Conservation (phyloP, 352 stramenopile genomes). For the Elongisporangium anandrum region DNA sequence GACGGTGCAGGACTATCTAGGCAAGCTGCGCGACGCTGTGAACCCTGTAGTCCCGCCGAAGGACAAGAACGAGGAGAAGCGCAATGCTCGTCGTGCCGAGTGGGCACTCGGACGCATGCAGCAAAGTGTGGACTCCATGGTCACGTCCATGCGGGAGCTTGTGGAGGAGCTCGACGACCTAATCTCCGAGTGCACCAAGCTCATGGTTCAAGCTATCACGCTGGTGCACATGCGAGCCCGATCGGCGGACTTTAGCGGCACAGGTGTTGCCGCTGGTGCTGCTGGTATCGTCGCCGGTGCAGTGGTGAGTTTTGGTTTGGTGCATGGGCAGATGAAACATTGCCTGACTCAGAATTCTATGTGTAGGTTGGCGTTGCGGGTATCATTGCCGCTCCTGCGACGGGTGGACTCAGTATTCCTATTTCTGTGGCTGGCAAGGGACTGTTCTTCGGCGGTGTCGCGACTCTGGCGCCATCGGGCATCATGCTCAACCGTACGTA, state of each 20-base stretch:
- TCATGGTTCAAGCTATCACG: conserved; percentile 86
- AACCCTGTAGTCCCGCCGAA: conserved; percentile 44
- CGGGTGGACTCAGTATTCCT: conserved; percentile 73
- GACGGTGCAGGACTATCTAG: conserved; percentile 76
- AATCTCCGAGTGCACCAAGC: conserved; percentile 72
- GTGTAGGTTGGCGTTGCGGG: conserved; percentile 60
- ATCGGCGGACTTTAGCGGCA: conserved; percentile 83
- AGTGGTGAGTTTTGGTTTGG: conserved; percentile 30
- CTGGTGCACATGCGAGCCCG: conserved; percentile 74
- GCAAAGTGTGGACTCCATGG: conserved; percentile 60
- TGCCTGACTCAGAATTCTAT: neutral
- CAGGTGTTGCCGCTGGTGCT: conserved; percentile 72
- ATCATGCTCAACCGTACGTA: conserved; percentile 84
- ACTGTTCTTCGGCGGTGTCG: conserved; percentile 76
- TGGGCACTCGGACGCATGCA: conserved; percentile 75
- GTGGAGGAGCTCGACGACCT: conserved; percentile 80
- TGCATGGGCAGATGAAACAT: too few relatives aligned
- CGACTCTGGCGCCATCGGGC: conserved; percentile 73
- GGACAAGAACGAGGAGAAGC: conserved; percentile 69
- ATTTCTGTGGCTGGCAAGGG: conserved; percentile 83
- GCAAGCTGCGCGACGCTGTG: conserved; percentile 65
- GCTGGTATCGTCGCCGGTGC: conserved; percentile 78
- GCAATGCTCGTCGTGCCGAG: conserved; percentile 60
- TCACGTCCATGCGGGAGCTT: conserved; percentile 65
- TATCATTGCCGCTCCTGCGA: conserved; percentile 70